Percentiles rank a stretch among this genome's conserved stretches.
phyloP scores from a whole-genome alignment of 1,284 basidiomycete species.

The Inonotus obliquus region DNA sequence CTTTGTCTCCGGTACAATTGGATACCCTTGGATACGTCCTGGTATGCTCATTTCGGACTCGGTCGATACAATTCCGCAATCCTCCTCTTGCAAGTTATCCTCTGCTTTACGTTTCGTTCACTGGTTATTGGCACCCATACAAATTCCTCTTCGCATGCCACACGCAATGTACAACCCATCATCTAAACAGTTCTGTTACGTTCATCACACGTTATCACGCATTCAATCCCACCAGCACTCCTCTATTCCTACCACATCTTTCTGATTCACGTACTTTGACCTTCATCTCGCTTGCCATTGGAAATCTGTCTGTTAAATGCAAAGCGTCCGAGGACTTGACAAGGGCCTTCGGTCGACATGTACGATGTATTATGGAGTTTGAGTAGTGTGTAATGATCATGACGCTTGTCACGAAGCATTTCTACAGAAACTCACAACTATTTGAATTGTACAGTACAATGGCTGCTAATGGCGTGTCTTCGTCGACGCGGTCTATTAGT shows the following conservation, averaged over 20 bases:
- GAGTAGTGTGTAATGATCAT: too few relatives aligned
- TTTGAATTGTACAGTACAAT: too few relatives aligned
- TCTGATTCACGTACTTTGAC: too few relatives aligned
- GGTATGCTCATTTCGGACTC: background rate
- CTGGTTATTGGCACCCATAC: background rate
- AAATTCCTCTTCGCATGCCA: background rate
- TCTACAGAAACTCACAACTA: too few relatives aligned
- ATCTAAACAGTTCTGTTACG: background rate
- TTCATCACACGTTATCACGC: background rate
- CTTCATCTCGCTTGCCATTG: too few relatives aligned
- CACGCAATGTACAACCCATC: background rate
- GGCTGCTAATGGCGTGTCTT: too few relatives aligned
- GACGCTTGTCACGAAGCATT: too few relatives aligned
- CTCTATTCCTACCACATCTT: too few relatives aligned
- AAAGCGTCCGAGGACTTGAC: too few relatives aligned
- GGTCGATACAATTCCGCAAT: background rate
- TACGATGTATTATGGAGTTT: background rate
- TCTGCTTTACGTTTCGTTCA: background rate
- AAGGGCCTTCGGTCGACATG: too few relatives aligned
- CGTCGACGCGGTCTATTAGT: too few relatives aligned
- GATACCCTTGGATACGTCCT: background rate
- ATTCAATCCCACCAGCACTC: background rate
- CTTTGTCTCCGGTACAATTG: background rate
- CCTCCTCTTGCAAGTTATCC: background rate
- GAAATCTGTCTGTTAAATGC: too few relatives aligned